Percentiles rank a stretch among this genome's conserved stretches.
phyloP scores from a whole-genome alignment of 108 stramenopile genomes.

The Pinguiococcus pyrenoidosus region DNA sequence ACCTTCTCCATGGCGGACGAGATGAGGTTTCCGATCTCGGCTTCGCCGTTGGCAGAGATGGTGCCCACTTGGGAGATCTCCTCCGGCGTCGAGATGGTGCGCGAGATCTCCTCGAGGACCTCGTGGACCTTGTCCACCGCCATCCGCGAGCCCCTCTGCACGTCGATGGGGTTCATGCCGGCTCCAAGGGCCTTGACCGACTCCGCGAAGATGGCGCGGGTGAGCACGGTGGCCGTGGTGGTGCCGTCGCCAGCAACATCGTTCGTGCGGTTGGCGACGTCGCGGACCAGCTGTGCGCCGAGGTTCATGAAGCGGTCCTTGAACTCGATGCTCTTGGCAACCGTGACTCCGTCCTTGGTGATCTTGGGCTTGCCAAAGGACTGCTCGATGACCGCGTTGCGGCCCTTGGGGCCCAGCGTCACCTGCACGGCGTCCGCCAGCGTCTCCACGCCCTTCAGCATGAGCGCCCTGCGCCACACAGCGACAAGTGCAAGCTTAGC shows the following conservation, averaged over 20 bases:
- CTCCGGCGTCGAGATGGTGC: conserved; percentile 85
- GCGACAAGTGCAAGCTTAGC: too few species aligned
- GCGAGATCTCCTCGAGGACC: conserved; percentile 68
- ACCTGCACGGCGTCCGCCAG: conserved; percentile 98
- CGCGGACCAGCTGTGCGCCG: conserved; percentile 68
- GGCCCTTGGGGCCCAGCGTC: conserved; percentile 98
- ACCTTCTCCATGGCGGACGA: conserved; percentile 98
- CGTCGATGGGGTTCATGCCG: conserved; percentile 95
- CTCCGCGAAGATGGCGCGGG: conserved; percentile 76
- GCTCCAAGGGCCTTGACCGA: conserved; percentile 76
- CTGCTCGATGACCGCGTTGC: conserved; percentile 97
- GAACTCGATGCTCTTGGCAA: conserved; percentile 98
- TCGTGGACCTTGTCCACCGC: conserved; percentile 78
- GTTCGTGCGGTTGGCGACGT: conserved; percentile 94
- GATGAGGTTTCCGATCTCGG: conserved; percentile 81
- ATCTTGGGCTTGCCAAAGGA: conserved; percentile 98
- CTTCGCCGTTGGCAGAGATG: conserved; percentile 95
- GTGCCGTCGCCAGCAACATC: conserved; percentile 98
- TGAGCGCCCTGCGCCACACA: conserved; percentile 69
- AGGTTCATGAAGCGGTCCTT: conserved; percentile 86
- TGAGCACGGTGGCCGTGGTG: conserved; percentile 96
- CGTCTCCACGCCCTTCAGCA: conserved; percentile 84
- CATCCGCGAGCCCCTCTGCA: conserved; percentile 80
- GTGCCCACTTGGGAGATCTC: conserved; percentile 97
- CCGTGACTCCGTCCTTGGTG: conserved; percentile 99